These are phyloP conservation scores for Podospora didyma DNA, from an alignment of 495 filamentous ascomycete species.

Conservation along the genomic window DNA sequence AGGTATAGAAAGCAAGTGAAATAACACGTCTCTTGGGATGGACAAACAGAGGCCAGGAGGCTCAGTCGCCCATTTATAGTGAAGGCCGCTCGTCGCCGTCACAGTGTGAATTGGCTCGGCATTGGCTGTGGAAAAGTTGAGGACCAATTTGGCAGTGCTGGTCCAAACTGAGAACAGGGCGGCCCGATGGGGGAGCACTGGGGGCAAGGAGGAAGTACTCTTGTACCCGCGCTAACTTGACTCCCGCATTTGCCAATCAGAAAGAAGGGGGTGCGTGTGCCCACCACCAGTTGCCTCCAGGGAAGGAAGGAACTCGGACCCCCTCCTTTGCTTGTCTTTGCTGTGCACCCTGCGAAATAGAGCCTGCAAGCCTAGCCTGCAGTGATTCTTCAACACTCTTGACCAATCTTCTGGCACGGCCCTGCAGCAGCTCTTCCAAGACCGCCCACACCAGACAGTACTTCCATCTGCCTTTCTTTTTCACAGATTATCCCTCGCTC, in stretches of 20 bases:
- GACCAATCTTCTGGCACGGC: background rate
- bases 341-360: conserved; percentile 1
- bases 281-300: background rate
- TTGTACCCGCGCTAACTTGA: conserved; percentile 7
- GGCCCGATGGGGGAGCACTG: background rate
- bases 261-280: background rate
- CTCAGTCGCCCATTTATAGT: background rate
- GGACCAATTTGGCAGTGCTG: background rate
- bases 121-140: background rate
- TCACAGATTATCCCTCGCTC: conserved; percentile 5
- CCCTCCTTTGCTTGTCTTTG: conserved; percentile 1
- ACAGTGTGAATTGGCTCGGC: conserved; percentile 11
- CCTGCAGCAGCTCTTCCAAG: conserved; percentile 5
- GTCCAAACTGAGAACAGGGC: background rate
- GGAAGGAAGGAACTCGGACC: conserved; percentile 23
- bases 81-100: background rate
- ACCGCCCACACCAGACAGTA: conserved; percentile 13
- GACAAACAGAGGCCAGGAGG: background rate
- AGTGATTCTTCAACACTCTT: conserved; percentile 5
- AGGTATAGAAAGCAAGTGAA: no score
- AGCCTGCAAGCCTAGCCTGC: conserved; percentile 9
- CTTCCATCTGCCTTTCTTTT: background rate
- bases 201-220: background rate
- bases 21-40: no score
- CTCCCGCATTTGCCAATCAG: conserved; percentile 23